Evolutionary conservation across 768 basidiomycete genomes (phyloP).

Genomic region (Tricholoma saponaceum): DNA sequence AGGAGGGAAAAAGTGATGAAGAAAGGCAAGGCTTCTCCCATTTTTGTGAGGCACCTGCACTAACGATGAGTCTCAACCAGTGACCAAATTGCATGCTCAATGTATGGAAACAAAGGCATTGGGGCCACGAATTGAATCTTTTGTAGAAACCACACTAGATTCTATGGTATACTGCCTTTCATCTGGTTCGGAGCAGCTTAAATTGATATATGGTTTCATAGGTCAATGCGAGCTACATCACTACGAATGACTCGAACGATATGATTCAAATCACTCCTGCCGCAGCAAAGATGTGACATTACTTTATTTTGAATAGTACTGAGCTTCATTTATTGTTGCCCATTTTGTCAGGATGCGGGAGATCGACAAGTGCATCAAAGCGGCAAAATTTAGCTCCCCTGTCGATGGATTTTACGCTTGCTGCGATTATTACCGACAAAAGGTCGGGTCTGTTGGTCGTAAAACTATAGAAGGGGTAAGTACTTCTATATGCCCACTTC

Average conservation of each 20-base stretch:
- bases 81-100: neutral
- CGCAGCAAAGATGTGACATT: slow-evolving; percentile 1
- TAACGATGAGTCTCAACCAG: neutral
- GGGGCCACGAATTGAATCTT: neutral
- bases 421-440: slow-evolving; percentile 10
- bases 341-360: neutral
- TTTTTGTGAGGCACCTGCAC: neutral
- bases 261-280: neutral
- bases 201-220: neutral
- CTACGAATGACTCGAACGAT: neutral
- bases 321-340: neutral
- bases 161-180: neutral
- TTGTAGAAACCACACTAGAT: neutral
- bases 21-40: neutral
- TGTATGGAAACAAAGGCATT: neutral
- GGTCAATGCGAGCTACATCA: neutral
- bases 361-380: neutral
- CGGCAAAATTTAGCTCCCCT: neutral
- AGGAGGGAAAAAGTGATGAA: neutral
- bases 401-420: neutral
- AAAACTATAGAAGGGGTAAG: slow-evolving; percentile 5
- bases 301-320: no score
- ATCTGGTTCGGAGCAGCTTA: neutral
- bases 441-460: neutral
- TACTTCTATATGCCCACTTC: neutral